These are phyloP conservation scores for Gryganskiella cystojenkinii DNA, from an alignment of 192 early-diverging fungal genomes.

Conservation along the genomic window DNA sequence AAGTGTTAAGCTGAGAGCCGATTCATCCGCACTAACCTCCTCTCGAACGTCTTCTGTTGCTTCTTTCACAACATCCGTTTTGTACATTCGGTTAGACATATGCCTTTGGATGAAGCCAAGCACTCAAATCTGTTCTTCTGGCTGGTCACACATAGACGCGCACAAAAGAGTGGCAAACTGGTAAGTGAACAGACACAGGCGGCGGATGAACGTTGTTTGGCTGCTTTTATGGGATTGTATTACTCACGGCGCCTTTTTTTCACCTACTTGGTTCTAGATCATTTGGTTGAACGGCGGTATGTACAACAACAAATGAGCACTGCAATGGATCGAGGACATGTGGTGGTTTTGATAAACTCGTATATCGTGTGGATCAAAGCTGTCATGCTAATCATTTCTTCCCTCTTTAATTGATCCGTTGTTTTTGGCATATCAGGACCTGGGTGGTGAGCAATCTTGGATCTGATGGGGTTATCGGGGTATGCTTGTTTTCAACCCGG, in stretches of 20 bases:
- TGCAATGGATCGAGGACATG: background rate
- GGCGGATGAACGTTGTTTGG: too few relatives aligned
- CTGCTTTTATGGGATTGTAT: too few relatives aligned
- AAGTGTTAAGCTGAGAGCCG: too few relatives aligned
- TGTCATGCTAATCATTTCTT: background rate
- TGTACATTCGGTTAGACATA: conserved; percentile 54
- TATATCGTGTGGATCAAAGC: too few relatives aligned
- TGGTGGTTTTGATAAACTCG: background rate
- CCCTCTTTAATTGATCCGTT: background rate
- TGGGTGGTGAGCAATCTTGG: conserved; percentile 18
- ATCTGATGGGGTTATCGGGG: too few relatives aligned
- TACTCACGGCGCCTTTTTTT: too few relatives aligned
- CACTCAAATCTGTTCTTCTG: conserved; percentile 64
- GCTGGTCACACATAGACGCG: conserved; percentile 48
- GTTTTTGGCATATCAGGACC: conserved; percentile 10
- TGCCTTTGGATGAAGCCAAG: conserved; percentile 40
- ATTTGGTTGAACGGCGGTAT: conserved; percentile 74
- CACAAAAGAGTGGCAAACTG: conserved; percentile 45
- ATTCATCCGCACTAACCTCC: too few relatives aligned
- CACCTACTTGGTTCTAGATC: conserved; percentile 50
- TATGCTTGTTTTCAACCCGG: background rate
- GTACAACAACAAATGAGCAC: background rate
- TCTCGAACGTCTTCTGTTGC: too few relatives aligned
- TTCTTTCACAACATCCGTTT: background rate
- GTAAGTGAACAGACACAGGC: conserved; percentile 18